Percentiles rank a stretch among this genome's conserved stretches.
phyloP scores from a whole-genome alignment of 1,284 basidiomycete genomes.

The Sporisorium scitamineum region DNA sequence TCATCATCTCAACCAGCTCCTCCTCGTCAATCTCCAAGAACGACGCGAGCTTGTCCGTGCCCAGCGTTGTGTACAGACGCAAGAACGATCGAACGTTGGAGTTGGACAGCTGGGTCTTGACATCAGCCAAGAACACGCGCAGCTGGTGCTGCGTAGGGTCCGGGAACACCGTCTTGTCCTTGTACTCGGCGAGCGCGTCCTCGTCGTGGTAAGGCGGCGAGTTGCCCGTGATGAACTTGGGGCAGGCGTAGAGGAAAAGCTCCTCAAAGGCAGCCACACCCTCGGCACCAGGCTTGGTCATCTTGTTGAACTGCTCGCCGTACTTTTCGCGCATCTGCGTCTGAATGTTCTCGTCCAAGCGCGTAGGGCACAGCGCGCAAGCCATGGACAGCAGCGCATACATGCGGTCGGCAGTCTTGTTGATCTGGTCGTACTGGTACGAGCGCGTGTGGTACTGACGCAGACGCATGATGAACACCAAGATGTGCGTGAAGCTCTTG shows the following conservation, averaged over 20 bases:
- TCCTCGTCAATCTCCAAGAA: slow-evolving; percentile 90
- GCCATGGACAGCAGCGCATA: slow-evolving; percentile 94
- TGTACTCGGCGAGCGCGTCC: slow-evolving; percentile 75
- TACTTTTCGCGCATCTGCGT: slow-evolving; percentile 92
- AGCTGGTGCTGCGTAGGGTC: slow-evolving; percentile 89
- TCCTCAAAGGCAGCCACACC: slow-evolving; percentile 89
- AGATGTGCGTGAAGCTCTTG: slow-evolving; percentile 88
- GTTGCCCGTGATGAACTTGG: slow-evolving; percentile 95
- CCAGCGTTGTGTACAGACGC: slow-evolving; percentile 93
- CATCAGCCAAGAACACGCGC: slow-evolving; percentile 82
- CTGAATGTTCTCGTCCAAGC: slow-evolving; percentile 91
- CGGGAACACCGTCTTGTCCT: slow-evolving; percentile 71
- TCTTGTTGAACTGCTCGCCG: slow-evolving; percentile 87
- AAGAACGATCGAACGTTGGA: slow-evolving; percentile 90
- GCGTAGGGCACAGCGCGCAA: slow-evolving; percentile 88
- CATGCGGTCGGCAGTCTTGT: slow-evolving; percentile 97
- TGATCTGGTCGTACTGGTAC: slow-evolving; percentile 98
- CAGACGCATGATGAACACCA: slow-evolving; percentile 74
- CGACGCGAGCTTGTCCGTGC: slow-evolving; percentile 88
- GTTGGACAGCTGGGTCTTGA: slow-evolving; percentile 80
- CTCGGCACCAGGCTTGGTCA: slow-evolving; percentile 77
- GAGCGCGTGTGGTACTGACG: slow-evolving; percentile 90
- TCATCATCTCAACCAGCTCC: slow-evolving; percentile 93
- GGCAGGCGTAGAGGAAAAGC: slow-evolving; percentile 92
- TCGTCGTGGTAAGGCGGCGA: slow-evolving; percentile 87